Evolutionary conservation across 2,329 filamentous ascomycete genomes (phyloP).

Genomic region (Fusarium sp.): DNA sequence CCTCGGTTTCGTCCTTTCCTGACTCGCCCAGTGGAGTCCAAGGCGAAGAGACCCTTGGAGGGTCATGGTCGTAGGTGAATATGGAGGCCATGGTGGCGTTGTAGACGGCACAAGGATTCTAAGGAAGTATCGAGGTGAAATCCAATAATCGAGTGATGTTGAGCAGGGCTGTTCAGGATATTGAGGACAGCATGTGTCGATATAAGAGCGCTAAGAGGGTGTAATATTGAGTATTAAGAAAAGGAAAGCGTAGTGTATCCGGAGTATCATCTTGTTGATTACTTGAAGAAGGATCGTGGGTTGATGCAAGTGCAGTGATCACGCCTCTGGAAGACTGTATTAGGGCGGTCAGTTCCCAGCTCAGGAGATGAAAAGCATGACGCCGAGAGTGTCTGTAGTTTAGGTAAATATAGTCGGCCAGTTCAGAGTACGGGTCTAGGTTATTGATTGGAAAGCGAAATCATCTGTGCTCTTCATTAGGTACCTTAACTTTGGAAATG

Average conservation of each 20-base stretch:
- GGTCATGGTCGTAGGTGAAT: constrained; percentile 93
- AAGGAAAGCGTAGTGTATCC: constrained; percentile 29
- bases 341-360: constrained; percentile 34
- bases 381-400: constrained; percentile 9
- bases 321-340: constrained; percentile 31
- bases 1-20: constrained; percentile 52
- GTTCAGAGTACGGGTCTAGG: background rate
- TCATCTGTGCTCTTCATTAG: background rate
- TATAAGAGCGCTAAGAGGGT: constrained; percentile 18
- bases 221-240: constrained; percentile 28
- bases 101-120: background rate
- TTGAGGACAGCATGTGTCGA: constrained; percentile 25
- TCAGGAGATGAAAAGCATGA: constrained; percentile 43
- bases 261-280: constrained; percentile 46
- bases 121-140: background rate
- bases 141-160: background rate
- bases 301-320: constrained; percentile 31
- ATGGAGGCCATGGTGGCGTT: constrained; percentile 81
- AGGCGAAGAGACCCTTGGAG: constrained; percentile 88
- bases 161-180: constrained; percentile 34
- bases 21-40: constrained; percentile 76
- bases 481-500: background rate
- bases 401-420: background rate
- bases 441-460: background rate
- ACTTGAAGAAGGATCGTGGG: constrained; percentile 12